Evolutionary conservation across 805 yeast genomes (phyloP).

Genomic region (Metschnikowia cubensis): DNA sequence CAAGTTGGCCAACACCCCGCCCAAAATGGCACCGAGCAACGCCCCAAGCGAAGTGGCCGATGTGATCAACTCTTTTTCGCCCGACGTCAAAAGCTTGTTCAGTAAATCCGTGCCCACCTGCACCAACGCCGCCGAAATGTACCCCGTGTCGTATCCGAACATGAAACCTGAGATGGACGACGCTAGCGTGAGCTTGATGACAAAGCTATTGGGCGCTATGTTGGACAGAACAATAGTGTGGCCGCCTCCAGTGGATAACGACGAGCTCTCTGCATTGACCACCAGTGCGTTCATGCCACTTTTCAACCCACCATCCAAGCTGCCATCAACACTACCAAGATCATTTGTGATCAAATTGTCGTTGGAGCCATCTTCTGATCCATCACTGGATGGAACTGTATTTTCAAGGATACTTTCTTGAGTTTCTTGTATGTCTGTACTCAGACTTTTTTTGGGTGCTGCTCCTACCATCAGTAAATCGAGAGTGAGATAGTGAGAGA

Average conservation of each 20-base stretch:
- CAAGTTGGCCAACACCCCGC: slow-evolving; percentile 79
- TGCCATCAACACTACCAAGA: no score
- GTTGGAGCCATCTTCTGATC: no score
- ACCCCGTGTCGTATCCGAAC: slow-evolving; percentile 98
- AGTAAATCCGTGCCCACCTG: slow-evolving; percentile 72
- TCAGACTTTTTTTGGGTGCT: no score
- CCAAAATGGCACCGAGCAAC: slow-evolving; percentile 66
- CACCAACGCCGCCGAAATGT: slow-evolving; percentile 89
- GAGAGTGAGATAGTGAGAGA: no score
- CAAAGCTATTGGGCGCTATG: slow-evolving; percentile 43
- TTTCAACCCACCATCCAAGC: background rate
- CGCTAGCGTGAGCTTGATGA: slow-evolving; percentile 63
- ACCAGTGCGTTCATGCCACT: slow-evolving; percentile 7
- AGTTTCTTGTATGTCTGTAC: no score
- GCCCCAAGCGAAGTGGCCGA: slow-evolving; percentile 96
- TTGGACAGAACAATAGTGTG: slow-evolving; percentile 8
- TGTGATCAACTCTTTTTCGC: slow-evolving; percentile 86
- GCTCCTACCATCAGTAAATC: no score
- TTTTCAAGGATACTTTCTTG: no score
- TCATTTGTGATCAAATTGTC: no score
- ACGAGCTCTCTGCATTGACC: slow-evolving; percentile 5
- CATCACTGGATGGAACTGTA: no score
- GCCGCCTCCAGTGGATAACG: slow-evolving; percentile 6
- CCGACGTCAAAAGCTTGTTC: slow-evolving; percentile 52
- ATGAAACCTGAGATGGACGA: slow-evolving; percentile 92